These are phyloP conservation scores for Nicotiana paniculata DNA, from an alignment of 257 asterid genomes.

Conservation along the genomic window DNA sequence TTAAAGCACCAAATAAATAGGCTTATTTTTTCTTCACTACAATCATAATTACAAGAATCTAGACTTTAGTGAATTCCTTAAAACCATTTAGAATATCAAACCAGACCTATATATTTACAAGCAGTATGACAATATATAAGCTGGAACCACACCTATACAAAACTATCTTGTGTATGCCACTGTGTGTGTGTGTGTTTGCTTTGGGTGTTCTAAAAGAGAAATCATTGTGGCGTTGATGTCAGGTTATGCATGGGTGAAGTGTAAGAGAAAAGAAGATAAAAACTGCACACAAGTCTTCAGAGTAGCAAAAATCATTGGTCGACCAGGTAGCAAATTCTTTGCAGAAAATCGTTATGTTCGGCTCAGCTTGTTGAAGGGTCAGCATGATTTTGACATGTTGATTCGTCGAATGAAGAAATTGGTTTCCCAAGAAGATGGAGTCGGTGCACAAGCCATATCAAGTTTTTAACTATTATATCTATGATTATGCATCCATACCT, in stretches of 20 bases:
- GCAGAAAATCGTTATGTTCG: conserved; percentile 31
- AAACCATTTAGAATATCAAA: no score
- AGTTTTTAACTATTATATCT: background rate
- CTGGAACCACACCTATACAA: no score
- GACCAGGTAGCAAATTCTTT: conserved; percentile 18
- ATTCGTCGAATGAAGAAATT: conserved; percentile 15
- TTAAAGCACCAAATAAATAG: background rate
- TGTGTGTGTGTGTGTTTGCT: background rate
- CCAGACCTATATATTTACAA: background rate
- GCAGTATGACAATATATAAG: background rate
- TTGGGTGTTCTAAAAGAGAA: background rate
- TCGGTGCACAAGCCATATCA: conserved; percentile 3
- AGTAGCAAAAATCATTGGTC: conserved; percentile 31
- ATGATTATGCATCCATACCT: background rate
- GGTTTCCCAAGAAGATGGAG: background rate
- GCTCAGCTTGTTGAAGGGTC: conserved; percentile 31
- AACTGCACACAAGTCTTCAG: conserved; percentile 24
- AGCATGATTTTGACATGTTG: conserved; percentile 34
- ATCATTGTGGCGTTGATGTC: conserved; percentile 1
- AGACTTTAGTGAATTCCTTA: no score
- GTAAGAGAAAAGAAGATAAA: conserved; percentile 45
- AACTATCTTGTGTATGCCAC: background rate
- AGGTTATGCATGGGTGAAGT: conserved; percentile 55
- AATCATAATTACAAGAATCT: no score
- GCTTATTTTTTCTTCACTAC: background rate